Evolutionary conservation across 371 early-diverging fungal species (phyloP), one percentile per base, ranked within the genome.

Genomic region (Umbelopsis sp.): DNA sequence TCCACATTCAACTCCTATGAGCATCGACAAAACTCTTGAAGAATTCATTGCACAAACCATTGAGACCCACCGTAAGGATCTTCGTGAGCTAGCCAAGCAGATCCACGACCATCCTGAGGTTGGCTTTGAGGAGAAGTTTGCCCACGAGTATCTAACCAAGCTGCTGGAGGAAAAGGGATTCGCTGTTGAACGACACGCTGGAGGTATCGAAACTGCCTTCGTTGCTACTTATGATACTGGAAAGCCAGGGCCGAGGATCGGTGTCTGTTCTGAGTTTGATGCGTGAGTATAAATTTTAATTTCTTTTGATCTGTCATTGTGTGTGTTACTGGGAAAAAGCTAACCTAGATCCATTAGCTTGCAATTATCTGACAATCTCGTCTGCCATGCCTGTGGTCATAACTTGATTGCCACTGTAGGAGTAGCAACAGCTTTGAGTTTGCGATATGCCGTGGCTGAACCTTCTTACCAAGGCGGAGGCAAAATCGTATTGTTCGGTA

Each of bases 321-420:
- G 12, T 57, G 12, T 25, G 29, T 25, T 16, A 3, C 4, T 32
- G 29, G 37, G 29, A 5, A 29, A 35, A 35, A 38, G 11, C 35
- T 29, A 35, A 35, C 35, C 7, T 11, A 57, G 14, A 11, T 2
- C 16, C 9, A 29, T 4, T 35, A 57, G 57, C 11, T 74, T 65
- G 73, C 78, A 9, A 64, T 44, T 46, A 69, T 57, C 57, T 12
- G 57, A 57, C 0, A 29, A 18, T 16, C 37, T 57, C 16, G 14
- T 78, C 48, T 72, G 71, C n/a, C 75, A 75, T 44, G 78, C 75
- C 14, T 74, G 75, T 44, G 78, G 78, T 24, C 78, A 78, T 65
- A 78, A 78, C 50, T 63, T 78, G 41, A 78, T 78, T 45, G 75
- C 76, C 7, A 69, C 76, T 18, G 25, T 62, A 8, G 76, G 78